A percentile compares a stretch with the other conserved stretches of the same genome.
Conservation (phyloP, 1,284 basidiomycete species). For the Peniophora sp. region DNA sequence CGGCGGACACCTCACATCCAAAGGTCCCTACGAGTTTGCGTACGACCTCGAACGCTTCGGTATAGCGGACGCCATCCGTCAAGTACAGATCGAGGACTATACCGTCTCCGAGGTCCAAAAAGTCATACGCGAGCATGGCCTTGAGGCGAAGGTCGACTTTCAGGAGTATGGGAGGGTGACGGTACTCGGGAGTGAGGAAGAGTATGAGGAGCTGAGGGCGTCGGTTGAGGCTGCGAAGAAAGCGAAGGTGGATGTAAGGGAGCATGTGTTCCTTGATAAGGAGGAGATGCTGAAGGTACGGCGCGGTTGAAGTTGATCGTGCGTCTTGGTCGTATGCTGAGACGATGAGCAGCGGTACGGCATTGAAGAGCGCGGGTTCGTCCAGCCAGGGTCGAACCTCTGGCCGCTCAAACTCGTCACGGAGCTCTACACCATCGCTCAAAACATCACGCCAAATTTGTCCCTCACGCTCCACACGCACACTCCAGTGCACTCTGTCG, state of each 20-base stretch:
- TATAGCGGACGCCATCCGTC: conserved; percentile 43
- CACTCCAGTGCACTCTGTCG: conserved; percentile 53
- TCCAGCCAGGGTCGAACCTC: conserved; percentile 50
- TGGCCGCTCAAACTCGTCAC: conserved; percentile 77
- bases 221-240: conserved; percentile 48
- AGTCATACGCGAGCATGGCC: conserved; percentile 37
- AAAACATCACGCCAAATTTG: conserved; percentile 22
- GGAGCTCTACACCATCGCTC: conserved; percentile 43
- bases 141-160: conserved; percentile 50
- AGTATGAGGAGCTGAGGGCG: conserved; percentile 20
- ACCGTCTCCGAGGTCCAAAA: conserved; percentile 40
- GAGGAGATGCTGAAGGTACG: conserved; percentile 43
- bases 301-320: neutral
- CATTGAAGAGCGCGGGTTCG: conserved; percentile 43
- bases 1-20: conserved; percentile 67
- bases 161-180: conserved; percentile 44
- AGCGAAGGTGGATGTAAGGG: conserved; percentile 42
- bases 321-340: neutral
- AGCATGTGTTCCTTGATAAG: conserved; percentile 37
- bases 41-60: conserved; percentile 33
- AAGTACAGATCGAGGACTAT: conserved; percentile 51
- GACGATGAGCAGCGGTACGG: conserved; percentile 40
- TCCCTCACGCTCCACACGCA: conserved; percentile 56
- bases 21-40: conserved; percentile 38
- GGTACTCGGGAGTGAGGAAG: conserved; percentile 42